phyloP scores from a whole-genome alignment of 176 grass and related monocot species.

The Metroxylon sagu region DNA sequence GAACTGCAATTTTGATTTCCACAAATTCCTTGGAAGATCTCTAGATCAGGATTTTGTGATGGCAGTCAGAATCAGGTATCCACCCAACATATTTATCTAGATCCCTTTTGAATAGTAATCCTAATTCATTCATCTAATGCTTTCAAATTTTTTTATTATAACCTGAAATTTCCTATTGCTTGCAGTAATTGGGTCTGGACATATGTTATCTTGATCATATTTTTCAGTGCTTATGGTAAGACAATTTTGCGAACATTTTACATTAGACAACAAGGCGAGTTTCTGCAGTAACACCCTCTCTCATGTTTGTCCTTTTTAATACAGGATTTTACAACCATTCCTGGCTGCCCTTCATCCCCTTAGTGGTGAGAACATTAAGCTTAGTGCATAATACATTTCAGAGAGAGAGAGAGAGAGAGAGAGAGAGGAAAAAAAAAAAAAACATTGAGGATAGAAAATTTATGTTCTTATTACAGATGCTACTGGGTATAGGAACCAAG shows the following conservation, averaged over 20 bases:
- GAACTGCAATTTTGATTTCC: slow-evolving; percentile 9
- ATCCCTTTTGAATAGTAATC: no score
- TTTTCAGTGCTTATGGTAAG: slow-evolving; percentile 9
- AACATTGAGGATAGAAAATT: no score
- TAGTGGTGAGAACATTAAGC: not conserved
- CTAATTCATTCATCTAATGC: no score
- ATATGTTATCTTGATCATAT: slow-evolving; percentile 4
- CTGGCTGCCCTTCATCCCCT: slow-evolving; percentile 11
- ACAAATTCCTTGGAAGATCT: slow-evolving; percentile 8
- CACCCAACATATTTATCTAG: not conserved
- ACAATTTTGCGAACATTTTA: no score
- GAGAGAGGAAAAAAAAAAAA: not conserved
- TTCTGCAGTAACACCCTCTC: no score
- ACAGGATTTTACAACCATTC: slow-evolving; percentile 8
- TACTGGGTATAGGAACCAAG: slow-evolving; percentile 11
- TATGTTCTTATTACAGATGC: not conserved
- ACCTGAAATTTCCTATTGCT: not conserved
- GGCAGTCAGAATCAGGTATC: slow-evolving; percentile 7
- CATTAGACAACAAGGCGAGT: no score
- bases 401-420: no score
- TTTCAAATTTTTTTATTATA: no score
- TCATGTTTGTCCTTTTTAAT: not conserved
- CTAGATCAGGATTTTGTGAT: slow-evolving; percentile 4
- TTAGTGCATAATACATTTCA: no score
- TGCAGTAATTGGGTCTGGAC: slow-evolving; percentile 6